Conservation (phyloP, 2,329 filamentous ascomycete species). For the Tothia fuscella region DNA sequence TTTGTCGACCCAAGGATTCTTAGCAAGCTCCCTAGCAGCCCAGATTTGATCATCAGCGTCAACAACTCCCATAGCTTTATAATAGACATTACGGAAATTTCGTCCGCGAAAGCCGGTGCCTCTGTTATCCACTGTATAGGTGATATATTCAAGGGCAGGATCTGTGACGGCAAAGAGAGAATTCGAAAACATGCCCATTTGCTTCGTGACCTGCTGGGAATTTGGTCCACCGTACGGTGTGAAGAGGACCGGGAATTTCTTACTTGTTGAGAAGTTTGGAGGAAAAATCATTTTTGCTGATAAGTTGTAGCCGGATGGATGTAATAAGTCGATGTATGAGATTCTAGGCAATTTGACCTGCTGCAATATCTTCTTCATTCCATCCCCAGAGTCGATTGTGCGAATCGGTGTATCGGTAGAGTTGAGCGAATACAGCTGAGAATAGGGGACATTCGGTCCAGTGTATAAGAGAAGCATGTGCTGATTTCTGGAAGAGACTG, state of each 20-base stretch:
- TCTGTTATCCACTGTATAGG: constrained; percentile 55
- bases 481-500: constrained; percentile 48
- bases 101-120: constrained; percentile 55
- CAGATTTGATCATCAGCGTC: constrained; percentile 57
- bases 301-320: constrained; percentile 48
- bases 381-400: constrained; percentile 49
- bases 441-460: constrained; percentile 57
- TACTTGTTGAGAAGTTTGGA: constrained; percentile 47
- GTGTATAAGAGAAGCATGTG: constrained; percentile 56
- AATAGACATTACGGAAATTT: constrained; percentile 47
- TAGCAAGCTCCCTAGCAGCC: constrained; percentile 46
- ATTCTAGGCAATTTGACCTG: constrained; percentile 52
- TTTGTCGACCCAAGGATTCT: constrained; percentile 43
- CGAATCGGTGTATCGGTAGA: constrained; percentile 41
- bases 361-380: constrained; percentile 41
- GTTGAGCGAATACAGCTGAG: constrained; percentile 51
- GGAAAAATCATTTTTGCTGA: constrained; percentile 56
- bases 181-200: constrained; percentile 19
- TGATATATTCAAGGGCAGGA: constrained; percentile 54
- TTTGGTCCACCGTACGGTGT: constrained; percentile 57
- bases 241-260: constrained; percentile 56
- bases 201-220: constrained; percentile 48
- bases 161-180: constrained; percentile 53
- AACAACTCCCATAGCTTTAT: constrained; percentile 47
- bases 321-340: constrained; percentile 49